Percentiles rank a stretch among this genome's conserved stretches.
Evolutionary conservation across 176 grass and related monocot genomes (phyloP).

Genomic region (Carex pumila): DNA sequence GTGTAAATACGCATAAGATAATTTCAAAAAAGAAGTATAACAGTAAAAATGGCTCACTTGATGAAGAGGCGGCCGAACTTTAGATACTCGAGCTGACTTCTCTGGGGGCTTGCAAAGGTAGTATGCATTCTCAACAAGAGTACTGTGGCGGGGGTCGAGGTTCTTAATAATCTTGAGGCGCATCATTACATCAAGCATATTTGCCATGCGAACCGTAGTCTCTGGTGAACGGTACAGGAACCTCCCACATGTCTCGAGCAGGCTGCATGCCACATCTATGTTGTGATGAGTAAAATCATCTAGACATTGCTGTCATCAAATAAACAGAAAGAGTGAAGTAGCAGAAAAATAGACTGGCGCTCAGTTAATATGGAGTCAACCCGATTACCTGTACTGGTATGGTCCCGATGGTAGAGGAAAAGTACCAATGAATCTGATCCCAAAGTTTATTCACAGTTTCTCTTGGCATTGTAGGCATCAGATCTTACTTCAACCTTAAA

Average conservation of each 20-base stretch:
- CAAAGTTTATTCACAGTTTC: neutral
- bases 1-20: neutral
- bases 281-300: conserved; percentile 99
- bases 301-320: conserved; percentile 69
- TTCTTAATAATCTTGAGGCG: conserved; percentile 98
- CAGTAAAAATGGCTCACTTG: conserved; percentile 52
- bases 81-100: conserved; percentile 82
- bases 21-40: conserved; percentile 4
- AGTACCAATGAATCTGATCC: neutral
- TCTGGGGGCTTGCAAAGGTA: conserved; percentile 97
- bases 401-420: neutral
- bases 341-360: neutral
- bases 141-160: conserved; percentile 95
- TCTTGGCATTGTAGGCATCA: neutral
- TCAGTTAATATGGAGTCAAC: neutral
- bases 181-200: conserved; percentile 98
- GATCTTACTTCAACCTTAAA: neutral
- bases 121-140: conserved; percentile 95
- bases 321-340: neutral
- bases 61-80: conserved; percentile 83
- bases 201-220: conserved; percentile 90
- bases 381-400: neutral
- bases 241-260: conserved; percentile 89
- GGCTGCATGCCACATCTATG: conserved; percentile 96
- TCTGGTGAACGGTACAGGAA: conserved; percentile 97